A percentile compares a stretch with the other conserved stretches of the same genome.
Conservation (phyloP, 768 basidiomycete genomes). For the Omphalotus guepiniiformis region DNA sequence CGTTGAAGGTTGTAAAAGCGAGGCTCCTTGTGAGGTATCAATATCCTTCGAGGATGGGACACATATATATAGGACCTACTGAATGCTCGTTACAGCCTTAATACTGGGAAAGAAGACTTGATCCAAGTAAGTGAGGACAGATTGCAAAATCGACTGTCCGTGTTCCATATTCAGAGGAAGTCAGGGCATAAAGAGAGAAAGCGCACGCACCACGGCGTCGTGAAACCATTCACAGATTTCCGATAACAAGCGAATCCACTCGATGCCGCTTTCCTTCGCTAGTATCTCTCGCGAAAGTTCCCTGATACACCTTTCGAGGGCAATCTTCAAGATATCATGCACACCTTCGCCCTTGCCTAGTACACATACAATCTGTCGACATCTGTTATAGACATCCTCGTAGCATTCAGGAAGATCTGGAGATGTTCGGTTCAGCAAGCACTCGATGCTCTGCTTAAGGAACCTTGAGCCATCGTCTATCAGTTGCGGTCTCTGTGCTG, state of each 20-base stretch:
- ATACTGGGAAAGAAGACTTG: conserved; percentile 52
- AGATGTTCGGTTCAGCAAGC: neutral
- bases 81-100: conserved; percentile 34
- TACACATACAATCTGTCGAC: conserved; percentile 51
- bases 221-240: conserved; percentile 60
- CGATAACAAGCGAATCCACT: conserved; percentile 60
- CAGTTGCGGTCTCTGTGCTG: neutral
- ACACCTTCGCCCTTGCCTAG: conserved; percentile 52
- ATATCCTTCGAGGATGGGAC: conserved; percentile 13
- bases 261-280: conserved; percentile 29
- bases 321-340: conserved; percentile 52
- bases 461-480: neutral
- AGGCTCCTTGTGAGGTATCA: conserved; percentile 37
- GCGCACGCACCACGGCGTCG: conserved; percentile 49
- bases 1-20: conserved; percentile 51
- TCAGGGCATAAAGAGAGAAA: too few relatives aligned
- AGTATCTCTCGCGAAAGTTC: conserved; percentile 12
- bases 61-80: conserved; percentile 31
- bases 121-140: conserved; percentile 69
- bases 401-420: conserved; percentile 22
- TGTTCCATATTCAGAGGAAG: neutral
- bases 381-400: conserved; percentile 53
- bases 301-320: conserved; percentile 53
- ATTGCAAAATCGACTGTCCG: conserved; percentile 50
- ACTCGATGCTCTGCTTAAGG: neutral